Base-by-base conservation (phyloP, 805 yeast genomes). In the Zygotorulaspora danielsina region DNA sequence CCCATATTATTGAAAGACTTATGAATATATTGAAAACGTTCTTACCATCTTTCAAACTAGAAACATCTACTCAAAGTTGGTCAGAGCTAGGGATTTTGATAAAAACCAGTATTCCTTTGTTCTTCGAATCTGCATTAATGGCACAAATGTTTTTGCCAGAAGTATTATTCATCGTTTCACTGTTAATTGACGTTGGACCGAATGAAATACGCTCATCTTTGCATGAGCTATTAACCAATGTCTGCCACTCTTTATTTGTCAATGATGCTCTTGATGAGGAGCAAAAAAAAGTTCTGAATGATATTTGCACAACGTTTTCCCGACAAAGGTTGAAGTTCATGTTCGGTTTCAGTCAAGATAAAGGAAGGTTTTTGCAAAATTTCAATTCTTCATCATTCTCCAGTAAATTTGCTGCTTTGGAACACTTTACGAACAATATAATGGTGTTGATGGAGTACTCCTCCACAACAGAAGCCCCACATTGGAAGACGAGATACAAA, bases 81-180 rank as follows among this genome's bases (percentile, higher is more conserved):
- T 71, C 82, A 37, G 95, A 85, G 56, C 71, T 85, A 6, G 73
- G 77, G 9, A 80, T 86, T 7, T 61, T 86, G 50, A 76, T 82
- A 6, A 76, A 76, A 49, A 72, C 83, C 36, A 66, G 79, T 30
- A 73, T 82, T 1, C 75, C 79, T 6, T 55, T 85, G 24, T 79
- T 85, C 45, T 87, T 86, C 64, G 88, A 85, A 55, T 74, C 85
- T 0, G 68, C 75, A 25, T 59, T 72, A 10, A 71, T 76, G 49
- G 77, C 83, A 6, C 79, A 80, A 43, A 66, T 75, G 62, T 83
- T 72, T 55, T 61, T 86, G 46, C 81, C 89, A 9, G 95, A 87
- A 53, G 71, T 84, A 2, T 70, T 84, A 41, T 79, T 78, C 51
- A 68, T 85, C 44, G 73, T 82, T 20, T 73, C 90, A 0, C 67